Evolutionary conservation across 2,329 filamentous ascomycete genomes (phyloP), one percentile per base, ranked within the genome.

Genomic region (Pseudogymnoascus sp.): DNA sequence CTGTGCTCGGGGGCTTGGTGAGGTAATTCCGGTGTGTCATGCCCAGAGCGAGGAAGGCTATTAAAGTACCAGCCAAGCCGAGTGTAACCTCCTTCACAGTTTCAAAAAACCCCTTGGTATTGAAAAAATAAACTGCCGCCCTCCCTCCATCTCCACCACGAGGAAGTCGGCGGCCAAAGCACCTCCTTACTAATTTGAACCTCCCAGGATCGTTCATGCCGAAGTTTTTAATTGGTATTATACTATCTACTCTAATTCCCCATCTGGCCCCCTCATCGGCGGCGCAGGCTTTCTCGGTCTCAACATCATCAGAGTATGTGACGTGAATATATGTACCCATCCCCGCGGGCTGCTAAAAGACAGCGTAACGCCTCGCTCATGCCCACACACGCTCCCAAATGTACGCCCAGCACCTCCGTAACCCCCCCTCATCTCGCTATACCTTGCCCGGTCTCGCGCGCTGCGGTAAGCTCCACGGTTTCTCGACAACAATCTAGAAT

Each of bases 171-270:
- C 16, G 16, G 51, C 16, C 16, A 36, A 57, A 13, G 16, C 28
- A 34, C 10, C 48, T 34, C 25, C 25, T 57, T 54, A n/a, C 23
- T 28, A 23, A 34, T 57, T 28, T 16, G 10, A 57, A 34, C 21
- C 23, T 28, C 45, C 14, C 10, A 34, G 16, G 28, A 36, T 11
- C 51, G 5, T 13, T 21, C 51, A 57, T 36, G 51, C 51, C 28
- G 28, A 57, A 36, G 28, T 34, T 57, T 57, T 57, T 21, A 21
- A 34, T 34, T 57, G 51, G 28, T 57, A 57, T 57, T 57, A 57
- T 57, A n/a, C 51, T 57, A 57, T 57, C 51, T 57, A 57, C 28
- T 57, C 51, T 57, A 57, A 21, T 57, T 57, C 28, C 51, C 21
- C n/a, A 14, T 34, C 51, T 57, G 16, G 28, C 7, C n/a, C 28